Conservation (phyloP, 1,284 basidiomycete species). For the Bondarzewia mesenterica region DNA sequence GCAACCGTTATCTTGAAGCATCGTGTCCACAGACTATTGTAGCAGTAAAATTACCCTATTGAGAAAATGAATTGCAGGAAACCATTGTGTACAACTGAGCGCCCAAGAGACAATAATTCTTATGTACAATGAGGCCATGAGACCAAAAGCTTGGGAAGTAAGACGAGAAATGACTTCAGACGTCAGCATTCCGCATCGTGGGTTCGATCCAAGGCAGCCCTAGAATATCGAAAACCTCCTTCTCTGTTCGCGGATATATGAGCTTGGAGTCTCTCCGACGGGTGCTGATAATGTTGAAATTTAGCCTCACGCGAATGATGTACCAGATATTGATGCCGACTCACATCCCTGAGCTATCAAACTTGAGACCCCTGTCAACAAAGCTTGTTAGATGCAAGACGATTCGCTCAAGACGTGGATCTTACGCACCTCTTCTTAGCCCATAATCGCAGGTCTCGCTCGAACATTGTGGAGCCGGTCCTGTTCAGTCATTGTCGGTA, state of each 20-base stretch:
- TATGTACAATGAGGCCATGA: no score
- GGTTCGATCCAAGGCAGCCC: constrained; percentile 66
- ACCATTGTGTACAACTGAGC: no score
- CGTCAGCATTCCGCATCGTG: constrained; percentile 59
- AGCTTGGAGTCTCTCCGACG: constrained; percentile 54
- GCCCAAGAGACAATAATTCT: no score
- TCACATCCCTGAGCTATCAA: constrained; percentile 74
- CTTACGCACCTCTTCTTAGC: constrained; percentile 48
- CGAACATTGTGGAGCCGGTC: constrained; percentile 77
- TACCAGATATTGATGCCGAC: constrained; percentile 16
- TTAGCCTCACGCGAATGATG: constrained; percentile 1
- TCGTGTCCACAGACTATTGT: no score
- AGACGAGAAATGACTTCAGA: constrained; percentile 25
- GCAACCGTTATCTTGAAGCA: no score
- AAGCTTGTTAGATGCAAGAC: constrained; percentile 1
- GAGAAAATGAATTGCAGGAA: no score
- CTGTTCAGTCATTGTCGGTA: constrained; percentile 27
- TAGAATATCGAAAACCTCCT: constrained; percentile 61
- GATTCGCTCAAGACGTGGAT: background rate
- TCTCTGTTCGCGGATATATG: constrained; percentile 53
- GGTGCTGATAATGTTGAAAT: constrained; percentile 37
- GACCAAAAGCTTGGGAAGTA: no score
- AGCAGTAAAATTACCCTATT: no score
- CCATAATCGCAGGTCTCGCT: constrained; percentile 68
- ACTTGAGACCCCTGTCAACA: constrained; percentile 55